Evolutionary conservation across 345 rosid species (phyloP).

Genomic region (Dimocarpus longan): DNA sequence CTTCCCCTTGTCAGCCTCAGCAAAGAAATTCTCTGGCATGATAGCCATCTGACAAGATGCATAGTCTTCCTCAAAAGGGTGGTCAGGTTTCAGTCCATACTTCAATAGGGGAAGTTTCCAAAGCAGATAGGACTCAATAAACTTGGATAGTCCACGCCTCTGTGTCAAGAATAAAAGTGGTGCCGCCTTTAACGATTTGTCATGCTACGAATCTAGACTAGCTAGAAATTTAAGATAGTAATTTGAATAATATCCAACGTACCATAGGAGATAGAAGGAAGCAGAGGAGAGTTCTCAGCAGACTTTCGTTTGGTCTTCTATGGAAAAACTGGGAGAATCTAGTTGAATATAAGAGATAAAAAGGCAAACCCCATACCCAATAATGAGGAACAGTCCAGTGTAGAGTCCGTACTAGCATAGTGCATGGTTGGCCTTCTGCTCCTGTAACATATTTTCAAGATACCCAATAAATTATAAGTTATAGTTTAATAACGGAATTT

Average conservation of each 20-base stretch:
- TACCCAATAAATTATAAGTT: too few species aligned
- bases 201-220: background rate
- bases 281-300: conserved; percentile 53
- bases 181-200: background rate
- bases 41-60: conserved; percentile 99
- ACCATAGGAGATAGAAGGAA: conserved; percentile 69
- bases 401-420: conserved; percentile 71
- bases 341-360: conserved; percentile 82
- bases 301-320: conserved; percentile 67
- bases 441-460: conserved; percentile 33
- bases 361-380: conserved; percentile 88
- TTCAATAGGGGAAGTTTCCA: conserved; percentile 74
- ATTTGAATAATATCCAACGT: conserved; percentile 10
- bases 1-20: conserved; percentile 77
- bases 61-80: conserved; percentile 82
- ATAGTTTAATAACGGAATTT: too few species aligned
- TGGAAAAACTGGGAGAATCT: conserved; percentile 84
- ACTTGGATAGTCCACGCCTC: conserved; percentile 69
- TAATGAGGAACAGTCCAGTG: conserved; percentile 93
- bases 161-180: conserved; percentile 39
- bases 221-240: background rate
- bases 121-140: conserved; percentile 77
- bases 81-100: conserved; percentile 82
- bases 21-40: conserved; percentile 73
- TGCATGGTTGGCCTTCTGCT: conserved; percentile 63